Percentiles rank a stretch among this genome's conserved stretches.
These are phyloP conservation scores for Thelephora aurantiotincta DNA, from an alignment of 768 basidiomycete genomes.

Conservation along the genomic window DNA sequence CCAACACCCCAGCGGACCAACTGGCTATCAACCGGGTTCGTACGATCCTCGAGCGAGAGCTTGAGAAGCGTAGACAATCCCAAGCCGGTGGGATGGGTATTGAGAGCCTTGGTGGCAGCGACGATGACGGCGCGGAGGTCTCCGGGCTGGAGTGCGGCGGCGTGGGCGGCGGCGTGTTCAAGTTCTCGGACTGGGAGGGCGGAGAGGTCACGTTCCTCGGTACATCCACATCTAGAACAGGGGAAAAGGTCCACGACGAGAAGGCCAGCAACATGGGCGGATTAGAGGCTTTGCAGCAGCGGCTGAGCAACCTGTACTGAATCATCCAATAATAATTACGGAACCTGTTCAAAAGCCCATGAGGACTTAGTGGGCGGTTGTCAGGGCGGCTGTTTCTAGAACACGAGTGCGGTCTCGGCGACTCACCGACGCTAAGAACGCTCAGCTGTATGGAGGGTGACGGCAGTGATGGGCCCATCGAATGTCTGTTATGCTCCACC, in stretches of 20 bases:
- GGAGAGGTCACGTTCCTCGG: constrained; percentile 61
- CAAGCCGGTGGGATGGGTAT: constrained; percentile 54
- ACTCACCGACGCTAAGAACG: no score
- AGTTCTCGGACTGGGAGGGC: constrained; percentile 73
- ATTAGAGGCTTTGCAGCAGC: constrained; percentile 28
- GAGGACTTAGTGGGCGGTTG: constrained; percentile 7
- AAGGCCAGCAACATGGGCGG: constrained; percentile 24
- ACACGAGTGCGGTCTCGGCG: no score
- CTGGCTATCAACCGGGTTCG: constrained; percentile 60
- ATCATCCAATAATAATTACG: background rate
- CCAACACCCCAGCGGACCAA: constrained; percentile 20
- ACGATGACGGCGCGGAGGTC: constrained; percentile 33
- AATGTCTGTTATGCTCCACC: background rate
- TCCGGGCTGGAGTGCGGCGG: constrained; percentile 64
- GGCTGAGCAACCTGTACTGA: constrained; percentile 32
- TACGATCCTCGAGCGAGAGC: constrained; percentile 69
- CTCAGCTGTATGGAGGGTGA: background rate
- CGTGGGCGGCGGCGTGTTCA: constrained; percentile 40
- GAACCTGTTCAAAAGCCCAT: background rate
- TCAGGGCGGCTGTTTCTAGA: background rate
- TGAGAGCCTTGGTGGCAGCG: constrained; percentile 53
- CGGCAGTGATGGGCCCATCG: background rate
- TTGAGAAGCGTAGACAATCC: constrained; percentile 59
- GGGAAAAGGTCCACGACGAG: constrained; percentile 14
- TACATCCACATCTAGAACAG: constrained; percentile 30